Conservation (phyloP, 2,329 filamentous ascomycete species). For the Thielaviopsis ethacetica region DNA sequence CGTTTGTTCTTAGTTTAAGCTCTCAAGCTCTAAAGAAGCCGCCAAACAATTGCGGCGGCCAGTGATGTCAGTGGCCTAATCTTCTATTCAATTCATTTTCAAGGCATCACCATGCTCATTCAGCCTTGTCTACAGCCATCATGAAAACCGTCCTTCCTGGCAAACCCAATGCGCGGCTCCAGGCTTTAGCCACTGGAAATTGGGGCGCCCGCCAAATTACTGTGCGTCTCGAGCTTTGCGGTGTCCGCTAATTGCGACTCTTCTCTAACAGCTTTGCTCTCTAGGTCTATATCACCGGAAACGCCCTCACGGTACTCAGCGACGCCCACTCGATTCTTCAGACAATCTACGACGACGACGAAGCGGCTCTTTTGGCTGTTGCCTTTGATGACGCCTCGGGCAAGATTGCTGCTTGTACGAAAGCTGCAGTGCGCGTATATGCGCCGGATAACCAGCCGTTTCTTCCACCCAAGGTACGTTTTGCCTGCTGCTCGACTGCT, state of each 20-base stretch:
- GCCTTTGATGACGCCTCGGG: conserved; percentile 67
- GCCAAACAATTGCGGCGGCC: too few species aligned
- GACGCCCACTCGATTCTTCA: conserved; percentile 63
- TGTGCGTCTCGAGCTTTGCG: conserved; percentile 29
- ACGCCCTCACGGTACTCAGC: conserved; percentile 68
- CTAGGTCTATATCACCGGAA: conserved; percentile 79
- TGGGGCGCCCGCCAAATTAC: conserved; percentile 60
- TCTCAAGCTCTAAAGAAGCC: too few species aligned
- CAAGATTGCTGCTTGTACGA: conserved; percentile 65
- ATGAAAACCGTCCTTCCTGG: conserved; percentile 72
- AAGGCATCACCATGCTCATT: background rate
- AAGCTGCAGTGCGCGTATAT: conserved; percentile 56
- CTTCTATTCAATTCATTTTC: background rate
- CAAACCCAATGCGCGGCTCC: conserved; percentile 59
- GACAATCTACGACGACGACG: conserved; percentile 77
- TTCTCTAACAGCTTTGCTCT: background rate
- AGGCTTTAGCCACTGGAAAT: conserved; percentile 56
- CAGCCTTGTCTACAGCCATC: conserved; percentile 20
- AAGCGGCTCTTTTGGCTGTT: conserved; percentile 52
- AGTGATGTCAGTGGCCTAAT: background rate
- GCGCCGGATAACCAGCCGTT: conserved; percentile 37
- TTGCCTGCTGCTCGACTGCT: background rate
- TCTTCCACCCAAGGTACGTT: conserved; percentile 1
- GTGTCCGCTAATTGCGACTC: background rate
- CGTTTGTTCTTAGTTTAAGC: background rate